A percentile compares a stretch with the other conserved stretches of the same genome.
Conservation (phyloP, 495 filamentous ascomycete species). For the Aspergillus hancockii region DNA sequence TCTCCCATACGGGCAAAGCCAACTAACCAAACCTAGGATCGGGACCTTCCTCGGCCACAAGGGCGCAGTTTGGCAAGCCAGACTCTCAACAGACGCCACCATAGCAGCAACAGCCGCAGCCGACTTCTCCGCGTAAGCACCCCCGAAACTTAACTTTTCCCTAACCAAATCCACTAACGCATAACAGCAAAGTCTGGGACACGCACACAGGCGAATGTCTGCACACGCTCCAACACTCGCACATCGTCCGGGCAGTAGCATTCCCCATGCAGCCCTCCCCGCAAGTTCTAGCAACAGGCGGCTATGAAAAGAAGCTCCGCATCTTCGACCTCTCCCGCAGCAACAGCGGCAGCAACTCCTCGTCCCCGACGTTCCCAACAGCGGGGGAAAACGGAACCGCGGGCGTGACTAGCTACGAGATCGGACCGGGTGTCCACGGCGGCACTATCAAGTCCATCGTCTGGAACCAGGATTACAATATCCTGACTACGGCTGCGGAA, state of each 20-base stretch:
- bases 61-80: slow-evolving; percentile 93
- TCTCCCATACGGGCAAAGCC: background rate
- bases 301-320: slow-evolving; percentile 93
- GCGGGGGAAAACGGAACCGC: slow-evolving; percentile 30
- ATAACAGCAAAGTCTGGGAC: slow-evolving; percentile 86
- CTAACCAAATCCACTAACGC: slow-evolving; percentile 8
- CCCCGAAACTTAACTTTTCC: background rate
- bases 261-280: slow-evolving; percentile 77
- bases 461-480: slow-evolving; percentile 84
- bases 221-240: slow-evolving; percentile 83
- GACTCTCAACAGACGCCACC: slow-evolving; percentile 82
- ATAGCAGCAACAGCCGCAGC: slow-evolving; percentile 91
- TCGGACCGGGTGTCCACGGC: slow-evolving; percentile 77
- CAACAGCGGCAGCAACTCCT: slow-evolving; percentile 39
- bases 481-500: slow-evolving; percentile 84
- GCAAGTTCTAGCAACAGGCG: slow-evolving; percentile 84
- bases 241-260: slow-evolving; percentile 91
- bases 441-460: slow-evolving; percentile 92
- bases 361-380: slow-evolving; percentile 37
- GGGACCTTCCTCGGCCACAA: slow-evolving; percentile 98
- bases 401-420: slow-evolving; percentile 68
- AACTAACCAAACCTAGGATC: slow-evolving; percentile 59
- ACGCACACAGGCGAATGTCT: slow-evolving; percentile 91
- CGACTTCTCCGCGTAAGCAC: slow-evolving; percentile 86
- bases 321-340: slow-evolving; percentile 79